Percentiles rank a stretch among this genome's conserved stretches.
Conservation (phyloP, 805 yeast genomes). For the Vanderwaltozyma yarrowii region DNA sequence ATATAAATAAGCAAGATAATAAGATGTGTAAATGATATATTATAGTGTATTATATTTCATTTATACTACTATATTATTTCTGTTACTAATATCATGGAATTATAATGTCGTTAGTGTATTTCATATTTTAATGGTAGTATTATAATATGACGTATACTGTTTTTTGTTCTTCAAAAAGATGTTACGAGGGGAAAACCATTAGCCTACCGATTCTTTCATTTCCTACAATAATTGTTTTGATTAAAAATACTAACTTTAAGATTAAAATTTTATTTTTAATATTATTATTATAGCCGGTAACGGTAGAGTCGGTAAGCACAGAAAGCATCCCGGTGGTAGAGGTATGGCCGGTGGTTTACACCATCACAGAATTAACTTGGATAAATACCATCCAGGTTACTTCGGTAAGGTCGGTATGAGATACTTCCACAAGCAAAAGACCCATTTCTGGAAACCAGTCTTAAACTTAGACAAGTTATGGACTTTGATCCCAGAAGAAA, state of each 20-base stretch:
- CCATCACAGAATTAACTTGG: slow-evolving; percentile 99
- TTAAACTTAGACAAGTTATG: slow-evolving; percentile 97
- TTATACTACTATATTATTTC: too few species aligned
- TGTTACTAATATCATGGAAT: too few species aligned
- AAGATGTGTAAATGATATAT: too few species aligned
- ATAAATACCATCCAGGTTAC: slow-evolving; percentile 99
- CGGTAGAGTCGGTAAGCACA: slow-evolving; percentile 99
- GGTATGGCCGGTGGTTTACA: slow-evolving; percentile 99
- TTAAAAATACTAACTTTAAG: too few species aligned
- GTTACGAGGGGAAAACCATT: too few species aligned
- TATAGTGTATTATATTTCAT: too few species aligned
- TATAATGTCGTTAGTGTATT: too few species aligned
- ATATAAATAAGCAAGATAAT: too few species aligned
- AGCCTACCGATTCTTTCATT: neutral
- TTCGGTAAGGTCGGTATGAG: slow-evolving; percentile 99
- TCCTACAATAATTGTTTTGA: neutral
- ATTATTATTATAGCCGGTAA: slow-evolving; percentile 73
- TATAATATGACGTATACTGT: too few species aligned
- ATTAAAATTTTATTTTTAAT: neutral
- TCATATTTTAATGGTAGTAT: too few species aligned
- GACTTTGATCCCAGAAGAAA: slow-evolving; percentile 89
- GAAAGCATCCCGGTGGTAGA: slow-evolving; percentile 99
- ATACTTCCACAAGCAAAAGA: slow-evolving; percentile 93
- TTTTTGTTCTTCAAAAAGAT: too few species aligned
- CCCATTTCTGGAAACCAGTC: slow-evolving; percentile 96